Conservation (phyloP, 768 basidiomycete species). For the Nidularia pulvinata region DNA sequence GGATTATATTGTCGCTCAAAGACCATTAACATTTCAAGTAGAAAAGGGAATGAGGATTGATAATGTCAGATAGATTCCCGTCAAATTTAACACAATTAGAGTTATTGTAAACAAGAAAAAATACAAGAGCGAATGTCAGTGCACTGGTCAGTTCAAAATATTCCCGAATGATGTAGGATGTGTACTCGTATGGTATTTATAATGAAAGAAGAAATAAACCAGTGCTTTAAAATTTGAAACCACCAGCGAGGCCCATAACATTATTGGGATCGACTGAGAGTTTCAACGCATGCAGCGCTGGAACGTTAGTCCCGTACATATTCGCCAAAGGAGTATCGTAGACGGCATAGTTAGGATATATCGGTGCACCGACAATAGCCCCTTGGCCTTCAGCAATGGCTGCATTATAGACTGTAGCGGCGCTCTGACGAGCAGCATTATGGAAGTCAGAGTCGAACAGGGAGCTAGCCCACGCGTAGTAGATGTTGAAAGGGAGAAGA, state of each 20-base stretch:
- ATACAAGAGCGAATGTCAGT: no score
- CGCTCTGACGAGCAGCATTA: conserved; percentile 33
- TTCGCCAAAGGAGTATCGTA: conserved; percentile 44
- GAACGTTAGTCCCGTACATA: conserved; percentile 52
- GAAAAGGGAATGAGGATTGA: no score
- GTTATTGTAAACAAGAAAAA: no score
- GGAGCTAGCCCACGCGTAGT: conserved; percentile 41
- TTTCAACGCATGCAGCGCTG: conserved; percentile 36
- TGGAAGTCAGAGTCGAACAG: conserved; percentile 37
- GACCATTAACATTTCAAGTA: no score
- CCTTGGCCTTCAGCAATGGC: conserved; percentile 37
- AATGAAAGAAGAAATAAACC: background rate
- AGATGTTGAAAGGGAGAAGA: conserved; percentile 45
- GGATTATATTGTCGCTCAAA: no score
- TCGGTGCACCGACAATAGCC: conserved; percentile 27
- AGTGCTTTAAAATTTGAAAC: conserved; percentile 49
- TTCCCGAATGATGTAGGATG: no score
- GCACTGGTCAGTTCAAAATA: no score
- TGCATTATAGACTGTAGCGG: conserved; percentile 33
- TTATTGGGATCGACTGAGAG: conserved; percentile 49
- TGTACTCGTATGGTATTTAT: no score
- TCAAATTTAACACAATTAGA: no score
- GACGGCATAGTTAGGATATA: conserved; percentile 66
- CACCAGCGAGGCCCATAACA: conserved; percentile 70
- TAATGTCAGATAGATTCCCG: no score